Base-by-base conservation (phyloP, 2,329 filamentous ascomycete genomes). In the Colletotrichum trifolii region DNA sequence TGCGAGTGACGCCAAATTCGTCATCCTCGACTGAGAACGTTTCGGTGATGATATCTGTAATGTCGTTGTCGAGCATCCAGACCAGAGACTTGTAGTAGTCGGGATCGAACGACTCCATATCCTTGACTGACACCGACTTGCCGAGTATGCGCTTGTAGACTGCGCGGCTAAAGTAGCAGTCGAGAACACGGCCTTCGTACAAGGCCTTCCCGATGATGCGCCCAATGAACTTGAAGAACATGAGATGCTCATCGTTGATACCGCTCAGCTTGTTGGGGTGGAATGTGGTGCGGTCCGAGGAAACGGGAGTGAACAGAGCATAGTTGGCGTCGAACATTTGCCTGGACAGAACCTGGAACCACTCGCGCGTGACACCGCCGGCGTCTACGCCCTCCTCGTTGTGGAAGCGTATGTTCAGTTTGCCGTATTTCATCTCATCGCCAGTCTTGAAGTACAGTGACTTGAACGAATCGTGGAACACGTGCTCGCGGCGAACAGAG, bases 271-370 rank as follows among this genome's bases (percentile, higher is more conserved):
- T 93, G 79, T 97, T 99, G 13, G 96, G 96, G 77, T 99, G 96
- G 90, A 99, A 99, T 0, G 96, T 99, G 1, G 96, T 99, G 59
- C 95, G 91, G 75, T 99, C 96, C 34, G 96, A 96, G 33, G 96
- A 97, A 34, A 99, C 96, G 1, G 96, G 96, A 54, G 92, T 96
- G 81, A 98, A 99, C 43, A 99, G 84, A 54, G 93, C 96, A 75
- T 98, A 99, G 79, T 97, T 96, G 53, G 96, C 92, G 77, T 99
- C 96, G 80, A 99, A 99, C 96, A 99, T 99, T 74, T 97, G 96
- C 67, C 96, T 89, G 36, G 96, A 91, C 70, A 99, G 91, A 55
- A 97, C 95, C 76, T 97, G 95, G 86, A 99, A 99, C 96, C 96
- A 99, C 81, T 99, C 96, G 74, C 96, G 90, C 42, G 95, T 97